These are phyloP conservation scores for Glonium stellatum DNA, from an alignment of 495 filamentous ascomycete genomes.

Conservation along the genomic window DNA sequence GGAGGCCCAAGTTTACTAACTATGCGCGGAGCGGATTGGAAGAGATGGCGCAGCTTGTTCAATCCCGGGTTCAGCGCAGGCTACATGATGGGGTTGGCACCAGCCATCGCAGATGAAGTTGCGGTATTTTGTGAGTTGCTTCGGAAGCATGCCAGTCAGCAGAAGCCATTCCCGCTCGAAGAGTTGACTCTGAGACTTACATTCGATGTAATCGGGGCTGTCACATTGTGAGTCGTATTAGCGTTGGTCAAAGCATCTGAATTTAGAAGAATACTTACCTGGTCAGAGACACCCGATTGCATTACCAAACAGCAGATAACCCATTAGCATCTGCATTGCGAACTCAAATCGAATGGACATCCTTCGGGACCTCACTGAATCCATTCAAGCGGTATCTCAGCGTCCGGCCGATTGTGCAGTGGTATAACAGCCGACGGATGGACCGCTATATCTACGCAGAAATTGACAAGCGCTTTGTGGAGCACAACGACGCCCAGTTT, in stretches of 20 bases:
- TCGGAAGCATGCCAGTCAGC: not conserved
- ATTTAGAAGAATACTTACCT: too few species aligned
- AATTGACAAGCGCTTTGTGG: conserved; percentile 8
- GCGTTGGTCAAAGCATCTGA: too few species aligned
- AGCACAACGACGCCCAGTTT: not conserved
- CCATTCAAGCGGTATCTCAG: not conserved
- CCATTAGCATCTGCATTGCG: not conserved
- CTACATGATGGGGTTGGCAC: not conserved
- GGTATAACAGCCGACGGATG: conserved; percentile 3
- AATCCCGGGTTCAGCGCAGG: conserved; percentile 13
- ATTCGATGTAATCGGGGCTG: conserved; percentile 10
- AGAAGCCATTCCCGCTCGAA: not conserved
- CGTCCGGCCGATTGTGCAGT: not conserved
- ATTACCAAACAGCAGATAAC: not conserved
- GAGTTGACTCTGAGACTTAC: conserved; percentile 8
- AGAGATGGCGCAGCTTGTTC: conserved; percentile 9
- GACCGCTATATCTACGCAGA: conserved; percentile 1
- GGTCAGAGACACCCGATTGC: not conserved
- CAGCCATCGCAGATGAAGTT: conserved; percentile 2
- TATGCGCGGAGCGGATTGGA: conserved; percentile 13
- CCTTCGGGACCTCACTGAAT: not conserved
- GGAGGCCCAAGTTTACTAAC: conserved; percentile 6
- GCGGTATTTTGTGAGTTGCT: conserved; percentile 6
- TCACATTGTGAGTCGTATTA: conserved; percentile 17
- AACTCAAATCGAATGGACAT: not conserved